These are phyloP conservation scores for Caloboletus inedulis DNA, from an alignment of 1,284 basidiomycete genomes.

Conservation along the genomic window DNA sequence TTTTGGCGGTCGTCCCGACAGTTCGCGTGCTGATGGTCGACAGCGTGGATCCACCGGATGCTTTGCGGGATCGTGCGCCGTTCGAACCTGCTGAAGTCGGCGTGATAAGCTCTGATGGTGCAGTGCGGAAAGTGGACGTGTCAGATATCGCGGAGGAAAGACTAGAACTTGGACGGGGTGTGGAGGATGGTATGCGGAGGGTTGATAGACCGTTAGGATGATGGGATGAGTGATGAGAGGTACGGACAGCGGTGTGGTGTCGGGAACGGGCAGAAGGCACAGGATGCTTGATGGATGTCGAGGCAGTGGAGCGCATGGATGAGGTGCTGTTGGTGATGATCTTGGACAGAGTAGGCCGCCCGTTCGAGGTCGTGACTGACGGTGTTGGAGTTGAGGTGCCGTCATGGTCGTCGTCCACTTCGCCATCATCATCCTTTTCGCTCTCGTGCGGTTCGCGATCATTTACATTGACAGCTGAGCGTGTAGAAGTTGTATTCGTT, in stretches of 20 bases:
- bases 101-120: conserved; percentile 41
- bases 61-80: conserved; percentile 38
- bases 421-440: conserved; percentile 9
- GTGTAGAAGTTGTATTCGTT: conserved; percentile 5
- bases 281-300: conserved; percentile 15
- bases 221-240: conserved; percentile 23
- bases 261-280: conserved; percentile 21
- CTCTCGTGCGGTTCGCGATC: neutral
- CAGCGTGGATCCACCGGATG: conserved; percentile 41
- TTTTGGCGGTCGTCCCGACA: conserved; percentile 29
- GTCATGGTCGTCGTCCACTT: conserved; percentile 18
- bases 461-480: neutral
- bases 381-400: conserved; percentile 17
- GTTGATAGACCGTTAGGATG: conserved; percentile 30
- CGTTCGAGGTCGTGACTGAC: conserved; percentile 14
- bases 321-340: conserved; percentile 27
- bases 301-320: conserved; percentile 32
- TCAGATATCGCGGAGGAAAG: conserved; percentile 50
- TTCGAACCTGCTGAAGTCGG: conserved; percentile 31
- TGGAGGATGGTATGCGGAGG: conserved; percentile 36
- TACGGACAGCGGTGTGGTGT: conserved; percentile 17
- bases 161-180: conserved; percentile 43
- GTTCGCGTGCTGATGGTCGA: conserved; percentile 41
- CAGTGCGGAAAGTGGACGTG: conserved; percentile 56
- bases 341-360: conserved; percentile 28